phyloP scores from a whole-genome alignment of 2,329 filamentous ascomycete species.

The Phyllosticta citrichinensis region DNA sequence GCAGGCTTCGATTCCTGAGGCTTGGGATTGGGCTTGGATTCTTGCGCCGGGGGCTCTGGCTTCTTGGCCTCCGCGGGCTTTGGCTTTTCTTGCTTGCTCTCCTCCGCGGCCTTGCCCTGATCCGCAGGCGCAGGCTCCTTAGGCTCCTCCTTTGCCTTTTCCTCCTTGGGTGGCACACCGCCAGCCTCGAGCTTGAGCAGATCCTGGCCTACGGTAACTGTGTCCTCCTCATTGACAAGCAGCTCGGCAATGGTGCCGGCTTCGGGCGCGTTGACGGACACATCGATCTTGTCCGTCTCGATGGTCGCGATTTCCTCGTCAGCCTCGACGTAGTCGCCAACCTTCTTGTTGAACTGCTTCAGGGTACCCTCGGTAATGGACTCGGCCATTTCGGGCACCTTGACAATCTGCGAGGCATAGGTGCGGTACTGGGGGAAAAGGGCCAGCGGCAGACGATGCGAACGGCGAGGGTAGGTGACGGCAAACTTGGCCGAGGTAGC shows the following conservation, averaged over 20 bases:
- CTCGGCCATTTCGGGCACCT: conserved; percentile 97
- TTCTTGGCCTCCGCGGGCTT: conserved; percentile 27
- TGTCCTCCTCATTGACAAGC: conserved; percentile 87
- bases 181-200: conserved; percentile 73
- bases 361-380: conserved; percentile 96
- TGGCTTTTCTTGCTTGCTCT: conserved; percentile 35
- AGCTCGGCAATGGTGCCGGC: conserved; percentile 88
- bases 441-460: conserved; percentile 20
- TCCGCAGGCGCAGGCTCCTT: conserved; percentile 50
- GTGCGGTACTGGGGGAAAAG: conserved; percentile 23
- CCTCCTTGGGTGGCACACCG: conserved; percentile 43
- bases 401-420: conserved; percentile 66
- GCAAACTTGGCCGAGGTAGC: conserved; percentile 11
- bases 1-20: conserved; percentile 25
- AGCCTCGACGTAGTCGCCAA: conserved; percentile 87
- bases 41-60: conserved; percentile 21
- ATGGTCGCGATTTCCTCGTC: conserved; percentile 98
- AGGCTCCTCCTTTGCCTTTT: conserved; percentile 43
- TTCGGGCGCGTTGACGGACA: conserved; percentile 88
- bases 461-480: conserved; percentile 15
- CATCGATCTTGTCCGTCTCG: conserved; percentile 99
- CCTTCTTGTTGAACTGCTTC: conserved; percentile 88
- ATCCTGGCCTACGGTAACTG: conserved; percentile 87
- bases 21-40: conserved; percentile 25
- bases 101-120: conserved; percentile 48